Conservation (phyloP, 495 filamentous ascomycete genomes). For the Penicillium coprophilum region DNA sequence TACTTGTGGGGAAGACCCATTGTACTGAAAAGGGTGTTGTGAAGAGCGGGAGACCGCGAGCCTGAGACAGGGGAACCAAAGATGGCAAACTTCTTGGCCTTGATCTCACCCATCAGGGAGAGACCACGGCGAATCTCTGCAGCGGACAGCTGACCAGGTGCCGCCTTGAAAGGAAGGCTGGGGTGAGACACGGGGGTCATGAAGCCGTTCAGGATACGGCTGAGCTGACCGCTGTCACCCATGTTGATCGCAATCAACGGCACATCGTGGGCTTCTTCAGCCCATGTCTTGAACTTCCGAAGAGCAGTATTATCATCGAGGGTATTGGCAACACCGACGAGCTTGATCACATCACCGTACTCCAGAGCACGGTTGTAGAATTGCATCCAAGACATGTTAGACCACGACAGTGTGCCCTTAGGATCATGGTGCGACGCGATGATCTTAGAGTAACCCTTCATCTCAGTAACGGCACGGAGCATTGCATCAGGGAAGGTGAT, state of each 20-base stretch:
- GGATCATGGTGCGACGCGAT: slow-evolving; percentile 97
- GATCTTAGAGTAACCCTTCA: slow-evolving; percentile 73
- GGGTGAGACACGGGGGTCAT: slow-evolving; percentile 96
- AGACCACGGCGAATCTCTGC: slow-evolving; percentile 81
- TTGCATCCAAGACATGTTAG: slow-evolving; percentile 80
- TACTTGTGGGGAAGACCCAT: slow-evolving; percentile 89
- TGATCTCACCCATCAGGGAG: slow-evolving; percentile 75
- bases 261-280: slow-evolving; percentile 64
- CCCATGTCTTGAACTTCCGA: slow-evolving; percentile 76
- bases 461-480: slow-evolving; percentile 61
- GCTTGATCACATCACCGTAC: slow-evolving; percentile 90
- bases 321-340: slow-evolving; percentile 76
- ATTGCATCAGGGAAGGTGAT: slow-evolving; percentile 78
- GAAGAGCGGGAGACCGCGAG: slow-evolving; percentile 82
- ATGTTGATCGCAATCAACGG: slow-evolving; percentile 97
- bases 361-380: slow-evolving; percentile 85
- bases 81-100: slow-evolving; percentile 75
- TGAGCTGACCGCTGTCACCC: slow-evolving; percentile 84
- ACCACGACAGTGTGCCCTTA: slow-evolving; percentile 75
- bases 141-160: slow-evolving; percentile 90
- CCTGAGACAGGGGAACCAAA: slow-evolving; percentile 80
- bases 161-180: slow-evolving; percentile 83
- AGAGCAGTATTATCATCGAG: slow-evolving; percentile 86
- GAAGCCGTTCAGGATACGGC: slow-evolving; percentile 85
- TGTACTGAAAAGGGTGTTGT: slow-evolving; percentile 80